These are phyloP conservation scores for Vigna hirtella DNA, from an alignment of 306 rosid genomes.

Conservation along the genomic window DNA sequence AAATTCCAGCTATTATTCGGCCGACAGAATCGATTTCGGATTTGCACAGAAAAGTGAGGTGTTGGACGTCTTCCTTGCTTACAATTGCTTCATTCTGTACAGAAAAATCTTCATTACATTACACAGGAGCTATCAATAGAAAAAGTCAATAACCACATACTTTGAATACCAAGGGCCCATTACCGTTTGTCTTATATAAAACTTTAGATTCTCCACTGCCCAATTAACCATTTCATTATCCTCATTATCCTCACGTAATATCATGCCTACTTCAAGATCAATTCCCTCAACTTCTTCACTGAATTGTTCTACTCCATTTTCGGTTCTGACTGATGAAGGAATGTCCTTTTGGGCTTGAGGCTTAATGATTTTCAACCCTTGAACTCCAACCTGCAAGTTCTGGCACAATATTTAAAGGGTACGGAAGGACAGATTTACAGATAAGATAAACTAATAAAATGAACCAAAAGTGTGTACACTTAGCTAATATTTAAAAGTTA, in stretches of 20 bases:
- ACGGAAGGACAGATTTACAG: conserved; percentile 13
- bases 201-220: conserved; percentile 80
- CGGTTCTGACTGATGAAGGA: conserved; percentile 42
- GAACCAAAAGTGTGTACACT: not conserved
- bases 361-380: conserved; percentile 79
- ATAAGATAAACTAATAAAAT: not conserved
- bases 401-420: conserved; percentile 20
- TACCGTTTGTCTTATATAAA: conserved; percentile 83
- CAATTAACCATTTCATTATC: conserved; percentile 70
- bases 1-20: conserved; percentile 82
- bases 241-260: conserved; percentile 56
- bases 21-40: conserved; percentile 96
- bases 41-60: conserved; percentile 78
- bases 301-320: conserved; percentile 63
- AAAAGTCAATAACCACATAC: conserved; percentile 19
- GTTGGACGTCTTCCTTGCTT: conserved; percentile 85
- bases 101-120: conserved; percentile 42
- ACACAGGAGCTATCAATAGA: conserved; percentile 34
- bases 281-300: conserved; percentile 63
- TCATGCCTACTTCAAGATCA: conserved; percentile 65
- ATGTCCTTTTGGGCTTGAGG: conserved; percentile 60
- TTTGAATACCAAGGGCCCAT: conserved; percentile 39
- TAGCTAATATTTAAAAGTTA: conserved; percentile 19
- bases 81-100: conserved; percentile 79
- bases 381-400: conserved; percentile 73